phyloP scores from a whole-genome alignment of 768 basidiomycete genomes.

The Panaeolus papilionaceus region DNA sequence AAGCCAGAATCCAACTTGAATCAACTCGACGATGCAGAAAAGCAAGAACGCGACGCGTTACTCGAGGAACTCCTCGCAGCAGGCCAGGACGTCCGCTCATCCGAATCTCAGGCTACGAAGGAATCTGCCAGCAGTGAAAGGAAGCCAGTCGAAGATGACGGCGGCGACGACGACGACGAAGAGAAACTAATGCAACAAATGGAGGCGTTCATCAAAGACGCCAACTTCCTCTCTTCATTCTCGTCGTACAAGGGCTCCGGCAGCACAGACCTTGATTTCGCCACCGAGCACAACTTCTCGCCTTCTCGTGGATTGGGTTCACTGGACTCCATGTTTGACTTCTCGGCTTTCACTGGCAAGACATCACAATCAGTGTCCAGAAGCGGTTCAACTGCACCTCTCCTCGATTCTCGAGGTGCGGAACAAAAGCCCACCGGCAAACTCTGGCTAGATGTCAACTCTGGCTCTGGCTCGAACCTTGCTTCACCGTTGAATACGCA shows the following conservation, averaged over 20 bases:
- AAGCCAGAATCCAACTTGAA: conserved; percentile 9
- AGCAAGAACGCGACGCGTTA: conserved; percentile 24
- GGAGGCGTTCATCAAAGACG: conserved; percentile 17
- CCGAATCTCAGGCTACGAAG: conserved; percentile 5
- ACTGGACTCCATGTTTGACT: conserved; percentile 5
- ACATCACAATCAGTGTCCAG: not conserved
- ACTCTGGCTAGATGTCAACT: not conserved
- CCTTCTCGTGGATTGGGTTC: not conserved
- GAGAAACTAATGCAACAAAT: conserved; percentile 21
- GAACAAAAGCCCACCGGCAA: not conserved
- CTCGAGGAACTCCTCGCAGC: conserved; percentile 26
- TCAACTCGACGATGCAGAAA: conserved; percentile 13
- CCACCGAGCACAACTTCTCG: not conserved
- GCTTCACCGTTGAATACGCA: not conserved
- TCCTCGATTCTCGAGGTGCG: not conserved
- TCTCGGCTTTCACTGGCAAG: not conserved
- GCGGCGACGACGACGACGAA: conserved; percentile 13
- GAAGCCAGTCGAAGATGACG: conserved; percentile 12
- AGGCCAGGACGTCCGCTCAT: not conserved
- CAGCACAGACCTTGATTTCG: not conserved
- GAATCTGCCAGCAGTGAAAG: not conserved
- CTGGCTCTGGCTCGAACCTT: not conserved
- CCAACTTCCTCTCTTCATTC: not conserved
- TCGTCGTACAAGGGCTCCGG: not conserved
- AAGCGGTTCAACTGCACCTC: not conserved